Evolutionary conservation across 2,329 filamentous ascomycete species (phyloP), one percentile per base, ranked within the genome.

Genomic region (Epichloe elymi): DNA sequence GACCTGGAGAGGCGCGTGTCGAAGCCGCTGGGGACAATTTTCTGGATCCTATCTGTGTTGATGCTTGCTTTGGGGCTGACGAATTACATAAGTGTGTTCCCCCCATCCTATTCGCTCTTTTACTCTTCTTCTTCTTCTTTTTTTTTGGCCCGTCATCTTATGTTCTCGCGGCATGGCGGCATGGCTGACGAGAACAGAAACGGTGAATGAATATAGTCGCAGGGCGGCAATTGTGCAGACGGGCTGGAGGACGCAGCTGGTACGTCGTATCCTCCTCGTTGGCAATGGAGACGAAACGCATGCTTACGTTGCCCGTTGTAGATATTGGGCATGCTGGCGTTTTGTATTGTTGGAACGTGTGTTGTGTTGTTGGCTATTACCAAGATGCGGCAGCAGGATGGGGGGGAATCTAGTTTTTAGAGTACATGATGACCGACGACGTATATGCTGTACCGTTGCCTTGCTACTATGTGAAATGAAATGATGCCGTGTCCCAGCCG

Each of bases 231-330:
- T 97, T 56, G 93, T 98, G 39, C 93, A 98, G 70, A 86, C 82
- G 33, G 93, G 93, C 1, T 93, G 87, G 85, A 91, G 88, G 68
- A 97, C 93, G 38, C 90, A 97, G 64, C 67, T 83, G 41, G 86
- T 95, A 61, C 56, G 73, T 65, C 56, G 73, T 64, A n/a, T 11
- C 4, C 4, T 8, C 15, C 6, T 14, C 3, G 7, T 23, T 39
- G 26, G 26, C 3, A 11, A 30, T 2, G 8, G 3, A 10, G 26
- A 30, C 26, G 26, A 30, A 1, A 30, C 10, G 26, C 26, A 26
- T 26, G 26, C 26, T 30, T 10, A 30, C 26, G 8, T 30, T 11
- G 26, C 3, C 26, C 8, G 26, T 30, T 30, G 26, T 30, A 85
- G 82, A 70, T 84, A 23, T 77, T 87, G 59, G 78, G 73, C 2